Conservation (phyloP, 768 basidiomycete species). For the Podaxis sp. region DNA sequence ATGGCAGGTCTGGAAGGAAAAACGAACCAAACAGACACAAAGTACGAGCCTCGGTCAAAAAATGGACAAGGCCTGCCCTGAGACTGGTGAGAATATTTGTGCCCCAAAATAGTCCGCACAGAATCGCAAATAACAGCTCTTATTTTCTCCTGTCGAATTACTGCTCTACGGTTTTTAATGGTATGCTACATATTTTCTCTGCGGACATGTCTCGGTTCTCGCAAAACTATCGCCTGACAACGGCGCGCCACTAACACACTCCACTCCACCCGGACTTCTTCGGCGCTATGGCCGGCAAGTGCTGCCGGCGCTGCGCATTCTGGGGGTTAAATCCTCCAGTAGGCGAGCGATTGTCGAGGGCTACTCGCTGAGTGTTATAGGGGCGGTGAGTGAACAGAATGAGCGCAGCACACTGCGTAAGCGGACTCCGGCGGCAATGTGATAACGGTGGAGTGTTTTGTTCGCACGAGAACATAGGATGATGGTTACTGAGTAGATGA, state of each 20-base stretch:
- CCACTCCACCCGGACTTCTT: neutral
- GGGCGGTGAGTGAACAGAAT: neutral
- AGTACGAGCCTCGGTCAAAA: slow-evolving; percentile 2
- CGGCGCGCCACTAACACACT: neutral
- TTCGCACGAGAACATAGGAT: slow-evolving; percentile 11
- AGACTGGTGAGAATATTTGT: neutral
- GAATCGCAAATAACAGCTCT: neutral
- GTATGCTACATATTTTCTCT: neutral
- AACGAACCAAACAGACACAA: slow-evolving; percentile 37
- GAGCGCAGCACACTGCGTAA: neutral
- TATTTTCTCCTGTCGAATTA: neutral
- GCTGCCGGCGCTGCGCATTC: neutral
- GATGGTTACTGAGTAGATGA: slow-evolving; percentile 8
- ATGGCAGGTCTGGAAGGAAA: slow-evolving; percentile 30
- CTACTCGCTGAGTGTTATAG: too few species aligned
- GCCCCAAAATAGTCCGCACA: neutral
- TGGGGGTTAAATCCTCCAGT: neutral
- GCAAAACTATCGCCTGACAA: neutral
- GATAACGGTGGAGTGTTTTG: neutral
- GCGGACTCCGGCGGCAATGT: neutral
- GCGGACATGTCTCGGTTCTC: neutral
- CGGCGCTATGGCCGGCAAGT: neutral
- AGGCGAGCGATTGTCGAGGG: too few species aligned
- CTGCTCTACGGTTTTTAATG: slow-evolving; percentile 2
- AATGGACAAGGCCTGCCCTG: neutral